Evolutionary conservation across 371 early-diverging fungal genomes (phyloP), one percentile per base, ranked within the genome.

Genomic region (Chytridium lagenaria): DNA sequence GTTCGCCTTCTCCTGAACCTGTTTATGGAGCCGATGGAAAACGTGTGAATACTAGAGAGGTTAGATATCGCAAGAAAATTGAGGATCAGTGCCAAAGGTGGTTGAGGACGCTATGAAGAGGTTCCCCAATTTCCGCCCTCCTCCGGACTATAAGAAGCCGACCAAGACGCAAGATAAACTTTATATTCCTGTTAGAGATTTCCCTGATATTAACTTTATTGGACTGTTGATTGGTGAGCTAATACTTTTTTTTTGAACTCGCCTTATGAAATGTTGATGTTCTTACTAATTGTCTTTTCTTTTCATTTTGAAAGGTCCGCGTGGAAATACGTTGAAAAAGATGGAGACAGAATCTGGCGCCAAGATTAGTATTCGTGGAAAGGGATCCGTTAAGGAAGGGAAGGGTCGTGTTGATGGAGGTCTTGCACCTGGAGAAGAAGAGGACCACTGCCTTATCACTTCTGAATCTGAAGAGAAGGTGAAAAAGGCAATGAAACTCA

Each of bases 341-440:
- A 95, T 97, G 89, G 98, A 98, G 78, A 74, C 92, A 0, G 95
- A 95, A 39, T 93, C 95, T 1, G 96, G 95, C 12, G 91, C 94
- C 40, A 97, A 97, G 79, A 96, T 98, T 75, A 94, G 93, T 76
- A 97, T 98, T 81, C 94, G 98, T 74, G 98, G 98, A 59, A 89
- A 91, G 70, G 99, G 99, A 22, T 95, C 96, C 16, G 93, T 96
- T 57, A 98, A 98, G 82, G 98, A 97, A 78, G 97, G 98, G n/a
- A 95, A 94, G 78, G 84, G 77, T 1, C 72, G 84, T 59, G 51
- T 67, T 16, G 84, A 81, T 66, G 78, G 79, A 5, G 86, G 88
- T 0, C 81, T 86, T 7, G 84, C 87, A 36, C 88, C 92, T 0
- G 94, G 93, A 28, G 93, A 92, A 70, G 97, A 96, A 77, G 97